Evolutionary conservation across 768 basidiomycete genomes (phyloP).

Genomic region (Clathrus columnatus): DNA sequence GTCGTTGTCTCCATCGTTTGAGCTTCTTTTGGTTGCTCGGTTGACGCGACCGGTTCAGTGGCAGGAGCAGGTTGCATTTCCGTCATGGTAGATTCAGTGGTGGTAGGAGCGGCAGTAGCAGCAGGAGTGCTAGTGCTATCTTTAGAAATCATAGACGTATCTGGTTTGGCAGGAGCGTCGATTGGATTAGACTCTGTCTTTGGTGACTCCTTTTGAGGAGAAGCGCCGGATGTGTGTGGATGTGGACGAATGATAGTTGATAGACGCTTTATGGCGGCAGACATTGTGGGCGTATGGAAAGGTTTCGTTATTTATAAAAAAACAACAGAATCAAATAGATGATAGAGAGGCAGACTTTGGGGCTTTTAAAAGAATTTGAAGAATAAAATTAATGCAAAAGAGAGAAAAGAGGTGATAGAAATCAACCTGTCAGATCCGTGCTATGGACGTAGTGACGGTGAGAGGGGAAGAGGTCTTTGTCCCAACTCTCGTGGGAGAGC

Average conservation of each 20-base stretch:
- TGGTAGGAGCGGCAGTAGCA: neutral
- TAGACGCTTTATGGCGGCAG: conserved; percentile 5
- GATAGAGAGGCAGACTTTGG: neutral
- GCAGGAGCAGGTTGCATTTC: too few relatives aligned
- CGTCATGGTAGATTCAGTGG: neutral
- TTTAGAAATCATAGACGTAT: neutral
- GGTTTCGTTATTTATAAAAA: too few relatives aligned
- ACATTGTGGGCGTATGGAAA: too few relatives aligned
- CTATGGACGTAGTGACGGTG: too few relatives aligned
- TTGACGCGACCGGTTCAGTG: neutral
- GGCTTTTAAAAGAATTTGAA: too few relatives aligned
- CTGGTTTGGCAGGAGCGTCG: neutral
- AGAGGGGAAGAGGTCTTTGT: too few relatives aligned
- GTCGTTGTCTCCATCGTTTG: neutral
- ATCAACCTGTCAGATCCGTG: too few relatives aligned
- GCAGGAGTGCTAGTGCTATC: neutral
- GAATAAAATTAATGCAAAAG: too few relatives aligned
- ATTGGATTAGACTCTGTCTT: neutral
- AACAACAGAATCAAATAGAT: neutral
- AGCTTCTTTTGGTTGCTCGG: neutral
- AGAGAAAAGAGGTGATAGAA: too few relatives aligned
- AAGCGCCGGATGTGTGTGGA: neutral
- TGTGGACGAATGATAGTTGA: conserved; percentile 7
- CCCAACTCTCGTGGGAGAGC: too few relatives aligned
- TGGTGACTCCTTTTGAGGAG: conserved; percentile 1